Percentiles rank a stretch among this genome's conserved stretches.
Evolutionary conservation across 1,284 basidiomycete species (phyloP).

Genomic region (Pyrrhoderma noxium): DNA sequence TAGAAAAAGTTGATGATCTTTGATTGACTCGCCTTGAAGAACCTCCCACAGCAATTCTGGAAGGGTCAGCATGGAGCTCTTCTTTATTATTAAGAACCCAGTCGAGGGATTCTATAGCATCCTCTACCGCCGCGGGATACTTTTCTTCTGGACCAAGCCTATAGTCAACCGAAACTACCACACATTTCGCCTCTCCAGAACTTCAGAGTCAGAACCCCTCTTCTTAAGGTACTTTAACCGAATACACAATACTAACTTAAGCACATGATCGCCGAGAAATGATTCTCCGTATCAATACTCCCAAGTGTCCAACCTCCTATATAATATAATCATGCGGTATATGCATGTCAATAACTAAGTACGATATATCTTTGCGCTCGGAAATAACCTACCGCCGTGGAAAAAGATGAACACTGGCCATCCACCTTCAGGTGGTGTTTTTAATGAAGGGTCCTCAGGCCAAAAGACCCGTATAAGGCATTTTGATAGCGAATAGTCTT

Average conservation of each 20-base stretch:
- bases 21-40: slow-evolving; percentile 70
- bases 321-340: background rate
- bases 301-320: slow-evolving; percentile 68
- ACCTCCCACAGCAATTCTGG: slow-evolving; percentile 51
- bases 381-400: slow-evolving; percentile 50
- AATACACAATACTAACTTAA: no score
- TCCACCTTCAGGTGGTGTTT: slow-evolving; percentile 35
- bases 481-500: slow-evolving; percentile 41
- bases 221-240: slow-evolving; percentile 16
- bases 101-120: slow-evolving; percentile 57
- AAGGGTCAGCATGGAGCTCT: slow-evolving; percentile 34
- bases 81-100: slow-evolving; percentile 46
- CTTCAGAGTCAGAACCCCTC: slow-evolving; percentile 30
- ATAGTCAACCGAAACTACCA: slow-evolving; percentile 65
- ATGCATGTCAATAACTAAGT: background rate
- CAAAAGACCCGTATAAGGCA: slow-evolving; percentile 50
- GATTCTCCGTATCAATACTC: slow-evolving; percentile 47
- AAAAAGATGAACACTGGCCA: slow-evolving; percentile 60
- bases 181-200: slow-evolving; percentile 26
- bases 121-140: slow-evolving; percentile 70
- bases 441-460: slow-evolving; percentile 36
- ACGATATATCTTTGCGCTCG: slow-evolving; percentile 11
- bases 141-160: slow-evolving; percentile 68
- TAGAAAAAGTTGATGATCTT: background rate
- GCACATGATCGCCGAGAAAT: slow-evolving; percentile 53